Conservation (phyloP, 495 filamentous ascomycete genomes). For the Oleoguttula mirabilis region DNA sequence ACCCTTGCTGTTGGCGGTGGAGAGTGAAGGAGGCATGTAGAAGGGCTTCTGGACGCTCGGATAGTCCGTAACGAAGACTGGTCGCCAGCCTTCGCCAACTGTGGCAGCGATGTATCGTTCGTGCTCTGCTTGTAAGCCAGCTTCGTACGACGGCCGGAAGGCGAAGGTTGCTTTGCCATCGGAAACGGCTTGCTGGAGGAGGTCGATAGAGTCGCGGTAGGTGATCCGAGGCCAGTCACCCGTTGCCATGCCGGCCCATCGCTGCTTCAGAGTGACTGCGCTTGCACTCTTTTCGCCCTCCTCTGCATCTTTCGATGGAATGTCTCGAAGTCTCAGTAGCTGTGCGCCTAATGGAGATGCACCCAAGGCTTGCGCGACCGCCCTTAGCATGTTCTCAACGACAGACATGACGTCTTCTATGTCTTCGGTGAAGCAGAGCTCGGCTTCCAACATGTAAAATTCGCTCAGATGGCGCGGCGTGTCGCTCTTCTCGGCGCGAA, state of each 20-base stretch:
- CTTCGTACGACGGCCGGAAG: conserved; percentile 55
- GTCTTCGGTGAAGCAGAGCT: conserved; percentile 63
- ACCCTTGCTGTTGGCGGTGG: conserved; percentile 3
- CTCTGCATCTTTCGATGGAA: conserved; percentile 21
- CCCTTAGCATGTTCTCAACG: conserved; percentile 62
- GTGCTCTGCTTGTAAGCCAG: conserved; percentile 78
- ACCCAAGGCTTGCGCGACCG: conserved; percentile 44
- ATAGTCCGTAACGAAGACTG: conserved; percentile 90
- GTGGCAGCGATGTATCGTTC: conserved; percentile 72
- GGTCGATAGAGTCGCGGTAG: conserved; percentile 63
- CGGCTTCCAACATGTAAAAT: conserved; percentile 97
- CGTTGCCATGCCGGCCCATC: conserved; percentile 58
- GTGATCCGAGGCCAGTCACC: conserved; percentile 70
- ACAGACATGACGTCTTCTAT: conserved; percentile 60
- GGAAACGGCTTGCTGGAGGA: conserved; percentile 48
- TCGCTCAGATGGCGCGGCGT: conserved; percentile 90
- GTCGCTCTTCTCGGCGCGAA: conserved; percentile 88
- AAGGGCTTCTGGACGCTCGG: conserved; percentile 80
- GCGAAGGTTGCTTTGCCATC: conserved; percentile 43
- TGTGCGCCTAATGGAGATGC: conserved; percentile 51
- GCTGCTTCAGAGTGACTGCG: conserved; percentile 40
- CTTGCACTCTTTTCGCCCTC: conserved; percentile 25
- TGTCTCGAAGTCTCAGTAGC: conserved; percentile 35
- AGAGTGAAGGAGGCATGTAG: conserved; percentile 67
- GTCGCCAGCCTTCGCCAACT: conserved; percentile 50